Conservation (phyloP, 2,329 filamentous ascomycete species). For the Aspergillus intermedius region DNA sequence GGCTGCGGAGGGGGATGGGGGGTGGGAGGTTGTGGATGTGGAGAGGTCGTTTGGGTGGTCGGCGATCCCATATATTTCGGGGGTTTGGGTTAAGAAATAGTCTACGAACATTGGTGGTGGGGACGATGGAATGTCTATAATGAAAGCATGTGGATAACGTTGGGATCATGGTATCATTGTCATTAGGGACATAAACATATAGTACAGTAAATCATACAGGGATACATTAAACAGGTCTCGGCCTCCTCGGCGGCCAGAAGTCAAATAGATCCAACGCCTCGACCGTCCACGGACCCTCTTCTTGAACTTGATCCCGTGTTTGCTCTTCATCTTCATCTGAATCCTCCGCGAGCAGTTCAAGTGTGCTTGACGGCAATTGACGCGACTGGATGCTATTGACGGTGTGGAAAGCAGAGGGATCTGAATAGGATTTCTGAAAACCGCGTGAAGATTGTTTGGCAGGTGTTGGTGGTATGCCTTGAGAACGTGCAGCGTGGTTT, state of each 20-base stretch:
- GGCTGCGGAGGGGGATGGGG: constrained; percentile 36
- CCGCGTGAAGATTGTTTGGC: constrained; percentile 6
- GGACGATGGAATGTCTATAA: background rate
- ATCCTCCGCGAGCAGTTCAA: constrained; percentile 9
- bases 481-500: background rate
- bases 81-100: constrained; percentile 35
- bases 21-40: constrained; percentile 46
- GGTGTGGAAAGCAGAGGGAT: constrained; percentile 24
- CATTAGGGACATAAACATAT: no score
- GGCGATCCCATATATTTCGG: constrained; percentile 36
- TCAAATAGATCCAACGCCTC: constrained; percentile 40
- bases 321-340: background rate
- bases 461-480: background rate
- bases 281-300: constrained; percentile 36
- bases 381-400: constrained; percentile 9
- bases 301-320: constrained; percentile 7
- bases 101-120: background rate
- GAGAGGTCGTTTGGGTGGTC: constrained; percentile 34
- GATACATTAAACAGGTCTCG: constrained; percentile 21
- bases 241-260: constrained; percentile 36
- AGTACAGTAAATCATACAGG: no score
- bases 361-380: constrained; percentile 12
- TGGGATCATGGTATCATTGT: no score
- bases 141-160: background rate
- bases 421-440: constrained; percentile 31